These are phyloP conservation scores for Pilaira anomala DNA, from an alignment of 192 early-diverging fungal species.

Conservation along the genomic window DNA sequence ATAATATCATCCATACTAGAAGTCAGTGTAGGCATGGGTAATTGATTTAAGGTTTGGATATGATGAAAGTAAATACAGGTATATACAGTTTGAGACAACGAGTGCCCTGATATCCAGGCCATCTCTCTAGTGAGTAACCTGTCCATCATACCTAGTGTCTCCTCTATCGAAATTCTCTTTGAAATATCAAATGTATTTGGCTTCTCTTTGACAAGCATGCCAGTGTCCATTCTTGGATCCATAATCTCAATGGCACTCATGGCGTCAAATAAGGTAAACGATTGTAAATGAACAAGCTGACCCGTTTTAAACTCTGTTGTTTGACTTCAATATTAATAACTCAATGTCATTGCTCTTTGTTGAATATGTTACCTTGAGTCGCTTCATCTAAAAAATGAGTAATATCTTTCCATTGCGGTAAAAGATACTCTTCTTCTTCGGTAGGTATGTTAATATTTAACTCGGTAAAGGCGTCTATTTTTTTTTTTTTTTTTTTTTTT, in stretches of 20 bases:
- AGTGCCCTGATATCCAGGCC: conserved; percentile 61
- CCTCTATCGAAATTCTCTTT: conserved; percentile 27
- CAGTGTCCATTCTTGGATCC: conserved; percentile 63
- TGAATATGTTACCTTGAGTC: conserved; percentile 35
- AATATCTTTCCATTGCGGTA: conserved; percentile 46
- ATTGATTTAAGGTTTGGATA: conserved; percentile 31
- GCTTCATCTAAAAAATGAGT: conserved; percentile 41
- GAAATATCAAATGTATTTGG: conserved; percentile 39
- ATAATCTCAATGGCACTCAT: conserved; percentile 68
- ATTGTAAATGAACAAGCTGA: conserved; percentile 51
- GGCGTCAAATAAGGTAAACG: conserved; percentile 58
- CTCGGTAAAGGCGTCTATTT: conserved; percentile 22
- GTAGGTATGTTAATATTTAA: conserved; percentile 24
- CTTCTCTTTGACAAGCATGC: conserved; percentile 48
- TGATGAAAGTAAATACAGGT: conserved; percentile 55
- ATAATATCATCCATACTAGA: conserved; percentile 28
- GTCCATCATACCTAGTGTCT: conserved; percentile 49
- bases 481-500: not conserved
- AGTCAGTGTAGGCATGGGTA: not conserved
- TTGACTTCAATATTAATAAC: not conserved
- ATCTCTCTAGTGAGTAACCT: conserved; percentile 52
- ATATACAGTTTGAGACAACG: conserved; percentile 55
- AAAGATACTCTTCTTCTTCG: conserved; percentile 17
- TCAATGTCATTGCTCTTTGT: not conserved
- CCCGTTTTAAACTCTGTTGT: conserved; percentile 48